These are phyloP conservation scores for Leishmania arabica DNA, from an alignment of 208 protist species.

Conservation along the genomic window DNA sequence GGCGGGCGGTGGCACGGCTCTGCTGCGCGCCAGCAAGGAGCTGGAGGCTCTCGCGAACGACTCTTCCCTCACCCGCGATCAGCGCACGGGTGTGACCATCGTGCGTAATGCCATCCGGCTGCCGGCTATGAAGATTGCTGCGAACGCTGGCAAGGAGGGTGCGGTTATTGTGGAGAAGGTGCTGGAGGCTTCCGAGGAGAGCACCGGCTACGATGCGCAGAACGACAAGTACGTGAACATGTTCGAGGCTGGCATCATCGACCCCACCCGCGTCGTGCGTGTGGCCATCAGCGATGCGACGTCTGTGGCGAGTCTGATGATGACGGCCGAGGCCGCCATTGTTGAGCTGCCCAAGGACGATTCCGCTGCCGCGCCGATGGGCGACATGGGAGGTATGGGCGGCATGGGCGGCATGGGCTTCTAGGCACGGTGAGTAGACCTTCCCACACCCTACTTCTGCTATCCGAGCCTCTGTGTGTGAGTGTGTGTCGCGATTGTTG, in stretches of 20 bases:
- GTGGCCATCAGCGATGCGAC: slow-evolving; percentile 96
- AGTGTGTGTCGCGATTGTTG: neutral
- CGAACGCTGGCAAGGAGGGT: slow-evolving; percentile 98
- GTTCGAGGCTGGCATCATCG: slow-evolving; percentile 99
- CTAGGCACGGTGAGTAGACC: slow-evolving; percentile 19
- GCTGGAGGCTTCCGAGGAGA: slow-evolving; percentile 73
- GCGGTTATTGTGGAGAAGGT: slow-evolving; percentile 98
- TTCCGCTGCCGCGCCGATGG: slow-evolving; percentile 25
- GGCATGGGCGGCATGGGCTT: slow-evolving; percentile 71
- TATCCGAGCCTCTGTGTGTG: neutral
- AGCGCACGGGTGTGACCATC: slow-evolving; percentile 96
- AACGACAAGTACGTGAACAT: slow-evolving; percentile 97
- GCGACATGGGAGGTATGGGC: slow-evolving; percentile 70
- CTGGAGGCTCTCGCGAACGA: slow-evolving; percentile 87
- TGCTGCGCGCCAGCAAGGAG: slow-evolving; percentile 92
- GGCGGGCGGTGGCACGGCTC: slow-evolving; percentile 96
- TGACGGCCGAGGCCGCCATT: slow-evolving; percentile 94
- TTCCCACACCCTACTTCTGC: neutral
- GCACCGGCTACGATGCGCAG: slow-evolving; percentile 95
- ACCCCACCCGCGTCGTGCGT: slow-evolving; percentile 99
- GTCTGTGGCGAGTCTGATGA: slow-evolving; percentile 98
- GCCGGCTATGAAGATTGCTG: slow-evolving; percentile 94
- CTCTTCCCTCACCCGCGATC: slow-evolving; percentile 82
- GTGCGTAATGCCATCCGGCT: slow-evolving; percentile 93
- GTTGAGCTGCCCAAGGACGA: slow-evolving; percentile 58